These are phyloP conservation scores for Hyaloscypha hepaticicola DNA, from an alignment of 495 filamentous ascomycete species.

Conservation along the genomic window DNA sequence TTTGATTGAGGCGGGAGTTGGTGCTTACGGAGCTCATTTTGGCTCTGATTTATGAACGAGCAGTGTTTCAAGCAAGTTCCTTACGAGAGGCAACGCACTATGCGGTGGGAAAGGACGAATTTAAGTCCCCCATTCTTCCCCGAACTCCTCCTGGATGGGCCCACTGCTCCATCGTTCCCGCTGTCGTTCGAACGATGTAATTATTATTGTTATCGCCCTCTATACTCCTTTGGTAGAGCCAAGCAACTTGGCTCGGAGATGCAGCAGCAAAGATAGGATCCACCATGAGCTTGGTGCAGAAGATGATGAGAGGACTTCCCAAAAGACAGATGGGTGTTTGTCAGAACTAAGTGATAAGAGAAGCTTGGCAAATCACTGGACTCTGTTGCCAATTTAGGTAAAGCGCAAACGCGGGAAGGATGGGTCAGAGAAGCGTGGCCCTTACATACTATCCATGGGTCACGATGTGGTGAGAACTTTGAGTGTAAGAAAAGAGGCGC, in stretches of 20 bases:
- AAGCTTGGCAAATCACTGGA: conserved; percentile 20
- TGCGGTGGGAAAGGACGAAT: background rate
- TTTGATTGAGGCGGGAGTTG: background rate
- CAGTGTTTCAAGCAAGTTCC: background rate
- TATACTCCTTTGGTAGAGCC: conserved; percentile 14
- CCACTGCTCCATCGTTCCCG: background rate
- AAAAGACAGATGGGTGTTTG: no score
- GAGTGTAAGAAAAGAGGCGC: no score
- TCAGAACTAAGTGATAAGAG: conserved; percentile 16
- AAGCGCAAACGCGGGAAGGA: background rate
- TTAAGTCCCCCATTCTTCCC: conserved; percentile 10
- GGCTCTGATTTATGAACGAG: background rate
- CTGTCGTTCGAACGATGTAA: background rate
- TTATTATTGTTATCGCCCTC: conserved; percentile 1
- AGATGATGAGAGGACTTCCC: no score
- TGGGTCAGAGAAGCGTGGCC: no score
- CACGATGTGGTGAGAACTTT: no score
- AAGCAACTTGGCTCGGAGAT: conserved; percentile 14
- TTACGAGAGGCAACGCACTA: background rate
- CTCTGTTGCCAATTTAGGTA: conserved; percentile 9
- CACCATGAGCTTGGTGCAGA: no score
- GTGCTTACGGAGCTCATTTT: conserved; percentile 27
- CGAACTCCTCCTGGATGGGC: background rate
- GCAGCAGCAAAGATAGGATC: no score
- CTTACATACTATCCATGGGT: no score